Evolutionary conservation across 371 early-diverging fungal genomes (phyloP).

Genomic region (Rhizopus arrhizus): DNA sequence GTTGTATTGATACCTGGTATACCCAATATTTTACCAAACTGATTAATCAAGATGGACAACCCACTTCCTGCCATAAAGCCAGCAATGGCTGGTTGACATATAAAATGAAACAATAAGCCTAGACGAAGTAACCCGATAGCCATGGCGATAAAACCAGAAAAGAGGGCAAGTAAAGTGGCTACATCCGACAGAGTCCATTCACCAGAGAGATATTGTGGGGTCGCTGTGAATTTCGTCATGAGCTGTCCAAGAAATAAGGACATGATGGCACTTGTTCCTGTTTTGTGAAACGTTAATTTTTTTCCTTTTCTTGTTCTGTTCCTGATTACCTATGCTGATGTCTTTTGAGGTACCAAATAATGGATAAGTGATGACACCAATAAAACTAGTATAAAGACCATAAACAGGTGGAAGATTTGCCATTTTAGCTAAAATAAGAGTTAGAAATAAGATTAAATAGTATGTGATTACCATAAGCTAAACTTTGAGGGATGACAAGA

Average conservation of each 20-base stretch:
- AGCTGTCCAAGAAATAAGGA: slow-evolving; percentile 74
- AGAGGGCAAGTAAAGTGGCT: slow-evolving; percentile 58
- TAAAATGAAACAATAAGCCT: slow-evolving; percentile 83
- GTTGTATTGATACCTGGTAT: slow-evolving; percentile 67
- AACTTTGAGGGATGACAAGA: slow-evolving; percentile 81
- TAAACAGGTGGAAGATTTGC: slow-evolving; percentile 82
- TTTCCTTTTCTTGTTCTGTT: not conserved
- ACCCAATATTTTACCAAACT: slow-evolving; percentile 77
- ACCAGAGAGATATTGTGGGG: slow-evolving; percentile 42
- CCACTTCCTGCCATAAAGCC: slow-evolving; percentile 82
- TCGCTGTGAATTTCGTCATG: slow-evolving; percentile 45
- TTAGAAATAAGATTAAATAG: not conserved
- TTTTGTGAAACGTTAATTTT: not conserved
- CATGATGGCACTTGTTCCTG: slow-evolving; percentile 80
- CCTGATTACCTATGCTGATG: slow-evolving; percentile 72
- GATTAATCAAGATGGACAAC: slow-evolving; percentile 75
- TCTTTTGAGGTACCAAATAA: slow-evolving; percentile 88
- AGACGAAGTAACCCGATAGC: slow-evolving; percentile 73
- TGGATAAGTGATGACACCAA: slow-evolving; percentile 77
- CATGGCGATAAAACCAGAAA: slow-evolving; percentile 67
- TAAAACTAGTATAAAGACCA: slow-evolving; percentile 85
- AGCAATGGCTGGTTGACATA: slow-evolving; percentile 72
- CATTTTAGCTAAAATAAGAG: slow-evolving; percentile 60
- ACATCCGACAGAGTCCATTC: slow-evolving; percentile 38
- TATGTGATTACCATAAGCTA: slow-evolving; percentile 65